Percentiles rank a stretch among this genome's conserved stretches.
Conservation (phyloP, 2,329 filamentous ascomycete species). For the Pestalotiopsis sp. region DNA sequence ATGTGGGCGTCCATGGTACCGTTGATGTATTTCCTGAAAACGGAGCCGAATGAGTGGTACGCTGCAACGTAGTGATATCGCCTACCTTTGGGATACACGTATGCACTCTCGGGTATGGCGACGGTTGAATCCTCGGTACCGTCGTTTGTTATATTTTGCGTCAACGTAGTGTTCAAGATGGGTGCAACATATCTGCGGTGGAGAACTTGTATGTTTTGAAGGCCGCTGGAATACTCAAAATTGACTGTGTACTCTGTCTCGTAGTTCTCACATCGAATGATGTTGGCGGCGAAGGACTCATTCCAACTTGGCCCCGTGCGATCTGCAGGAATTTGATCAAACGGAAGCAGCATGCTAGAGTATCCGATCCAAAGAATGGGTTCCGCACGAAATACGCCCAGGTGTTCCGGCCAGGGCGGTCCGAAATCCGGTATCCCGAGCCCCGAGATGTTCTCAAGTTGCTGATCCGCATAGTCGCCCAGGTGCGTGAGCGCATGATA, state of each 20-base stretch:
- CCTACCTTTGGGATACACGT: not conserved
- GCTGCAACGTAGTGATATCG: not conserved
- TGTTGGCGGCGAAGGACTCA: not conserved
- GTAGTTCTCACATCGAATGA: not conserved
- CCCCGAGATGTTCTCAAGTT: too few species aligned
- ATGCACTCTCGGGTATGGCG: not conserved
- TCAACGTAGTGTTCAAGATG: not conserved
- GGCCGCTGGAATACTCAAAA: not conserved
- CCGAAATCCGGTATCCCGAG: slow-evolving; percentile 17
- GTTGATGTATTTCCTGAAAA: not conserved
- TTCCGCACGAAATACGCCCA: slow-evolving; percentile 41
- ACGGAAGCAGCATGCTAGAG: not conserved
- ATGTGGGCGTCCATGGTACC: too few species aligned
- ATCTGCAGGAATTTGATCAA: not conserved
- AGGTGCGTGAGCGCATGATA: slow-evolving; percentile 34
- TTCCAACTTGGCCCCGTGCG: not conserved
- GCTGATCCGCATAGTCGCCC: slow-evolving; percentile 35
- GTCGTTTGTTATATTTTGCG: too few species aligned
- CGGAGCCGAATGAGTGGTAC: not conserved
- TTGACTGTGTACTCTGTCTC: not conserved
- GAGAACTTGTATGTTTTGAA: not conserved
- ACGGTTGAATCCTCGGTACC: not conserved
- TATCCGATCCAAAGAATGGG: slow-evolving; percentile 42
- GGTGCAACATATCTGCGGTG: not conserved
- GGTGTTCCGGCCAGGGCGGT: slow-evolving; percentile 29